Percentiles rank a stretch among this genome's conserved stretches.
phyloP scores from a whole-genome alignment of 495 filamentous ascomycete species.

The Penicillium maclennaniae region DNA sequence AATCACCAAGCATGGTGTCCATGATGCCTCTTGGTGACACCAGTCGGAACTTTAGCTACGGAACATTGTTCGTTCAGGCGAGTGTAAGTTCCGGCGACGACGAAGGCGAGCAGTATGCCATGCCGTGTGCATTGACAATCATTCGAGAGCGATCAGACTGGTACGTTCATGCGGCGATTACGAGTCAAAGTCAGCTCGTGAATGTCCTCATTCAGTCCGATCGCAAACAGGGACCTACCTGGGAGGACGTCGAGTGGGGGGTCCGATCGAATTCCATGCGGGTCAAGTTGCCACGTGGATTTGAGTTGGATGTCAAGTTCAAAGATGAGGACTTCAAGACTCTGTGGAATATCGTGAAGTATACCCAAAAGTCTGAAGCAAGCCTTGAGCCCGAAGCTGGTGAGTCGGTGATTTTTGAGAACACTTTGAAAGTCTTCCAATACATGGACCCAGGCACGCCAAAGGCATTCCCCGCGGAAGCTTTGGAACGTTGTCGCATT shows the following conservation, averaged over 20 bases:
- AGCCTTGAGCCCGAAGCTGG: constrained; percentile 61
- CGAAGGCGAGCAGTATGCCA: constrained; percentile 58
- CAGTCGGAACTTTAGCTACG: constrained; percentile 64
- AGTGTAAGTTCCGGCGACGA: constrained; percentile 62
- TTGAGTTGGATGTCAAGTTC: constrained; percentile 64
- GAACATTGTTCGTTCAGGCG: constrained; percentile 65
- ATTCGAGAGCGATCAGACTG: constrained; percentile 63
- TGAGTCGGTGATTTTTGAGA: constrained; percentile 63
- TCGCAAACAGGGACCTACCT: constrained; percentile 63
- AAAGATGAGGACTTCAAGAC: constrained; percentile 68
- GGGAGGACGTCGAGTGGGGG: constrained; percentile 78
- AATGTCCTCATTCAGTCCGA: constrained; percentile 69
- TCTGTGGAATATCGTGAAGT: constrained; percentile 77
- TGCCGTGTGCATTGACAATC: constrained; percentile 70
- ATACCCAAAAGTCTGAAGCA: constrained; percentile 66
- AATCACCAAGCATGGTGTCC: constrained; percentile 50
- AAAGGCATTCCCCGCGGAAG: constrained; percentile 67
- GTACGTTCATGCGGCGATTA: constrained; percentile 63
- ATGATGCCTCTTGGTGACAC: constrained; percentile 73
- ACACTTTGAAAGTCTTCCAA: constrained; percentile 63
- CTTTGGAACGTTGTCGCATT: constrained; percentile 63
- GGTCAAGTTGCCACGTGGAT: constrained; percentile 64
- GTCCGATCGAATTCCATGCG: constrained; percentile 55
- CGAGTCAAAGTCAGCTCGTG: constrained; percentile 71
- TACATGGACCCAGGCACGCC: constrained; percentile 68